Evolutionary conservation across 768 basidiomycete species (phyloP).

Genomic region (Mycena polygramma): DNA sequence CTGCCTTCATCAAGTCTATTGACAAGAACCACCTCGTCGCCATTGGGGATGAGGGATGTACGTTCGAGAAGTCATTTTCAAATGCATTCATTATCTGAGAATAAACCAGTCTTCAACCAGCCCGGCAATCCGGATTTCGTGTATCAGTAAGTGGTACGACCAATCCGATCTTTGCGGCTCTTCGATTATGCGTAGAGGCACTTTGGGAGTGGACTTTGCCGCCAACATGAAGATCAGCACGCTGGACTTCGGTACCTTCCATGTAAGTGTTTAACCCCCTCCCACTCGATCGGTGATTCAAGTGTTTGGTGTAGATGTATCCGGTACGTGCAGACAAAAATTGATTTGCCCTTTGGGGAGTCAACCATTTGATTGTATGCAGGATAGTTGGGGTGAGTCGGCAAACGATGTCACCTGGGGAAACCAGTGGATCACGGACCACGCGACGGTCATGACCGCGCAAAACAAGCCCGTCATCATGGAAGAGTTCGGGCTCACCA

Average conservation of each 20-base stretch:
- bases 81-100: too few relatives aligned
- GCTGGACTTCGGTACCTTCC: slow-evolving; percentile 9
- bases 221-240: slow-evolving; percentile 8
- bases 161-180: not conserved
- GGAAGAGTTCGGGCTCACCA: slow-evolving; percentile 73
- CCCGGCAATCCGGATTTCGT: slow-evolving; percentile 64
- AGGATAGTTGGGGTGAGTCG: slow-evolving; percentile 64
- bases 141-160: slow-evolving; percentile 61
- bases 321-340: not conserved
- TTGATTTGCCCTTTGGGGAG: not conserved
- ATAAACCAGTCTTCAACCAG: slow-evolving; percentile 71
- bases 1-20: slow-evolving; percentile 73
- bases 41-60: slow-evolving; percentile 76
- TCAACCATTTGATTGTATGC: not conserved
- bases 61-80: too few relatives aligned
- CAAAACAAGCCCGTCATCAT: slow-evolving; percentile 73
- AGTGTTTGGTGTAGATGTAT: not conserved
- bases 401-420: slow-evolving; percentile 61
- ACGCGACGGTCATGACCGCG: slow-evolving; percentile 62
- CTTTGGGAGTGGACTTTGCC: not conserved
- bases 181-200: not conserved
- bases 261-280: not conserved
- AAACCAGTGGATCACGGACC: slow-evolving; percentile 72
- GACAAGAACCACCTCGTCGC: slow-evolving; percentile 74
- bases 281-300: not conserved